Conservation (phyloP, 495 filamentous ascomycete genomes). For the Tuber melanosporum region DNA sequence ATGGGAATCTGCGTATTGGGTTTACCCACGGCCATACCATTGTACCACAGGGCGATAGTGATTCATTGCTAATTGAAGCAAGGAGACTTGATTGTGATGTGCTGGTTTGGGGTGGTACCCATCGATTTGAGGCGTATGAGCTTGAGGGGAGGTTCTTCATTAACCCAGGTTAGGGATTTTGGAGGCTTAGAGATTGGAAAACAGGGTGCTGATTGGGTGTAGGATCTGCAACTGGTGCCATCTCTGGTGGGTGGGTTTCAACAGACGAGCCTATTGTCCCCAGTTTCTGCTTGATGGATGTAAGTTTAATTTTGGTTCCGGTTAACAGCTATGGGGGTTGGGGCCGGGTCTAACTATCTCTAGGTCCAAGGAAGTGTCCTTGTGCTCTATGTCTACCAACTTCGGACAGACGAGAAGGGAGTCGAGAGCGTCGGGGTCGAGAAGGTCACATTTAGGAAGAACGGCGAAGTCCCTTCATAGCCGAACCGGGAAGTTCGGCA, state of each 20-base stretch:
- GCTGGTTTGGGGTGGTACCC: constrained; percentile 93
- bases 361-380: constrained; percentile 97
- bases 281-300: constrained; percentile 99
- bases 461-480: constrained; percentile 41
- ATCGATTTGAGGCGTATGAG: constrained; percentile 96
- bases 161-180: constrained; percentile 87
- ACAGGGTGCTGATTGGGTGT: constrained; percentile 1
- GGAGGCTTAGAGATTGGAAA: constrained; percentile 44
- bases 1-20: constrained; percentile 87
- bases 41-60: constrained; percentile 82
- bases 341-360: constrained; percentile 9
- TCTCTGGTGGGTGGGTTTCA: constrained; percentile 53
- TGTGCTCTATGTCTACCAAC: constrained; percentile 94
- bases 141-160: constrained; percentile 98
- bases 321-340: constrained; percentile 2
- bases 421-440: constrained; percentile 90
- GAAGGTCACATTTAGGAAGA: constrained; percentile 96
- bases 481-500: neutral
- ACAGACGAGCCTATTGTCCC: constrained; percentile 77
- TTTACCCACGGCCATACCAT: constrained; percentile 97
- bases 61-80: constrained; percentile 84
- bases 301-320: constrained; percentile 56
- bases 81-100: constrained; percentile 96
- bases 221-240: constrained; percentile 39
- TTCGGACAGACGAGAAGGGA: constrained; percentile 81